phyloP scores from a whole-genome alignment of 2,329 filamentous ascomycete genomes.

The Penicillium sp. region DNA sequence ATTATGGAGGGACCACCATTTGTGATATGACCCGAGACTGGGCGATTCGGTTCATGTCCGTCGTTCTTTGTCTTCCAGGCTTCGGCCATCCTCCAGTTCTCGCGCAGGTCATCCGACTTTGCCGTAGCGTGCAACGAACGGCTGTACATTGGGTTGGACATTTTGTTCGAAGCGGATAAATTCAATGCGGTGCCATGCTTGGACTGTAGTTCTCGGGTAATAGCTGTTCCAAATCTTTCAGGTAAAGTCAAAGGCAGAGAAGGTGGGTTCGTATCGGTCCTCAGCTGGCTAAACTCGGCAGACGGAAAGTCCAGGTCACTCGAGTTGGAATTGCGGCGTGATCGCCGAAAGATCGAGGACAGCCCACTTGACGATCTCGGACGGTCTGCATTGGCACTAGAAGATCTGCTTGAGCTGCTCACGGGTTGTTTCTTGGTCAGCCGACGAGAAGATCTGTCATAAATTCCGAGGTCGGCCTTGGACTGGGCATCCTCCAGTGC shows the following conservation, averaged over 20 bases:
- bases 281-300: conserved; percentile 5
- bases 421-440: conserved; percentile 39
- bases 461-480: conserved; percentile 15
- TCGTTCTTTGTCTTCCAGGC: conserved; percentile 18
- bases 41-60: neutral
- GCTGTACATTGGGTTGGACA: conserved; percentile 3
- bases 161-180: conserved; percentile 12
- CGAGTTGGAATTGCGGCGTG: conserved; percentile 27
- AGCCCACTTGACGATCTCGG: conserved; percentile 26
- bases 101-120: conserved; percentile 21
- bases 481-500: conserved; percentile 22
- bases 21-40: neutral
- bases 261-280: conserved; percentile 15
- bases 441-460: conserved; percentile 30
- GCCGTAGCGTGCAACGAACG: conserved; percentile 16
- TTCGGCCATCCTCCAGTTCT: conserved; percentile 22
- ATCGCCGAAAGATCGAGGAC: conserved; percentile 30
- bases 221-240: conserved; percentile 31
- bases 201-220: conserved; percentile 31
- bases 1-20: neutral
- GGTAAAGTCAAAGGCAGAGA: conserved; percentile 28
- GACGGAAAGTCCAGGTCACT: conserved; percentile 13
- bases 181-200: conserved; percentile 23
- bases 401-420: conserved; percentile 30
- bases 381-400: conserved; percentile 32